Conservation (phyloP, 805 yeast species). For the Candida anglica region DNA sequence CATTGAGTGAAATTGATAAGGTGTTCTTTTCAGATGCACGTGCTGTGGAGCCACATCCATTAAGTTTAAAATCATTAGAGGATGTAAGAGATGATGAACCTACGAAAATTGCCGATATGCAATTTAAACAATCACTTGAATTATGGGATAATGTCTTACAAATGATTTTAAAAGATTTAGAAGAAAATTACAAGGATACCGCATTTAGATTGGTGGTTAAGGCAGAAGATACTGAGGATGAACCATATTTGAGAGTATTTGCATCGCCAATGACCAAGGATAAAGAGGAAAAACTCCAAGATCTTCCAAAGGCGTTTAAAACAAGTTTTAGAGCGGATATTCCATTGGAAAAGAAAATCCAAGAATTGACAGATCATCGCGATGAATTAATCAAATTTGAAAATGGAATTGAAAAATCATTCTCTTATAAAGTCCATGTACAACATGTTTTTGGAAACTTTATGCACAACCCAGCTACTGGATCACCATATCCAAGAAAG, state of each 20-base stretch:
- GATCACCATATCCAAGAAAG: constrained; percentile 23
- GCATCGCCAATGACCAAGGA: constrained; percentile 25
- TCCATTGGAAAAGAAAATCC: constrained; percentile 16
- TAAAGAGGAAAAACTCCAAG: constrained; percentile 20
- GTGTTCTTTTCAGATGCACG: constrained; percentile 18
- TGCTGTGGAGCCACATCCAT: constrained; percentile 6
- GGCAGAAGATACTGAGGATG: background rate
- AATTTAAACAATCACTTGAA: constrained; percentile 57
- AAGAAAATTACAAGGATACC: constrained; percentile 7
- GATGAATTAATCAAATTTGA: constrained; percentile 17
- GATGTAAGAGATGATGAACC: constrained; percentile 36
- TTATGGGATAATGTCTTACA: constrained; percentile 40
- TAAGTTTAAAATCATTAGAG: constrained; percentile 11
- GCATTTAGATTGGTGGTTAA: constrained; percentile 28
- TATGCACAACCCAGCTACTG: too few relatives aligned
- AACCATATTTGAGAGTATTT: constrained; percentile 17
- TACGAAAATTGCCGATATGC: constrained; percentile 56
- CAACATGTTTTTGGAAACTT: constrained; percentile 14
- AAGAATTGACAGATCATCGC: constrained; percentile 20
- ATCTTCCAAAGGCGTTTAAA: constrained; percentile 20
- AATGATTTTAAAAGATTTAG: constrained; percentile 22
- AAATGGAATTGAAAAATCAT: constrained; percentile 16
- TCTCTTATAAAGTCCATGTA: constrained; percentile 19
- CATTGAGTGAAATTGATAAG: constrained; percentile 65
- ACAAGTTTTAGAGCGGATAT: constrained; percentile 28